Percentiles rank a stretch among this genome's conserved stretches.
These are phyloP conservation scores for Trifolium pratense DNA, from an alignment of 306 rosid species.

Conservation along the genomic window DNA sequence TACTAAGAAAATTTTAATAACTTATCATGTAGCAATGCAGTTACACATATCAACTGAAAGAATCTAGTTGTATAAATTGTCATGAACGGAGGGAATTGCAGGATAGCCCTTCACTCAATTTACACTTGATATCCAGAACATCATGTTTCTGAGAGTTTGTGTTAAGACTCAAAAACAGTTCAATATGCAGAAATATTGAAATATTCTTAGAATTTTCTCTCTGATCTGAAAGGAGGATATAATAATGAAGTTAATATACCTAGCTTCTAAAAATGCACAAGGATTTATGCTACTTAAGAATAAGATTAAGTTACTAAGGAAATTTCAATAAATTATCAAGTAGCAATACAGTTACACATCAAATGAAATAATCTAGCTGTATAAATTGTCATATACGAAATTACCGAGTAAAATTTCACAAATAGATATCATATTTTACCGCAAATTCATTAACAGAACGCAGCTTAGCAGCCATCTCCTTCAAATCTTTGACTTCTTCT, in stretches of 20 bases:
- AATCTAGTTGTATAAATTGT: no score
- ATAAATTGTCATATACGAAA: slow-evolving; percentile 9
- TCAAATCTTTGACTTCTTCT: slow-evolving; percentile 77
- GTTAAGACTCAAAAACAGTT: slow-evolving; percentile 12
- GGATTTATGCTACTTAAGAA: neutral
- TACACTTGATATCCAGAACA: neutral
- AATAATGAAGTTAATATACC: neutral
- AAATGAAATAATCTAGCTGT: slow-evolving; percentile 16
- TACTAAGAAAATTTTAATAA: neutral
- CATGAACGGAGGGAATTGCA: no score
- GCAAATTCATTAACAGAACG: slow-evolving; percentile 80
- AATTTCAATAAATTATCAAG: neutral
- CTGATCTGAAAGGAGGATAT: slow-evolving; percentile 2
- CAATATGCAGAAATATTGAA: neutral
- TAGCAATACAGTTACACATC: slow-evolving; percentile 6
- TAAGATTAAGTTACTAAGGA: neutral
- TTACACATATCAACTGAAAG: no score
- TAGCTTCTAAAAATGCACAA: slow-evolving; percentile 10
- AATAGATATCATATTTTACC: slow-evolving; percentile 50
- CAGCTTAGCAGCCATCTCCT: slow-evolving; percentile 80
- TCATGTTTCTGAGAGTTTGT: neutral
- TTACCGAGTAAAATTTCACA: slow-evolving; percentile 2
- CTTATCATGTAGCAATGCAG: no score
- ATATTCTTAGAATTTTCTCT: neutral
- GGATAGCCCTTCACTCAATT: no score